phyloP scores from a whole-genome alignment of 495 filamentous ascomycete genomes.

The Penicillium lagena region DNA sequence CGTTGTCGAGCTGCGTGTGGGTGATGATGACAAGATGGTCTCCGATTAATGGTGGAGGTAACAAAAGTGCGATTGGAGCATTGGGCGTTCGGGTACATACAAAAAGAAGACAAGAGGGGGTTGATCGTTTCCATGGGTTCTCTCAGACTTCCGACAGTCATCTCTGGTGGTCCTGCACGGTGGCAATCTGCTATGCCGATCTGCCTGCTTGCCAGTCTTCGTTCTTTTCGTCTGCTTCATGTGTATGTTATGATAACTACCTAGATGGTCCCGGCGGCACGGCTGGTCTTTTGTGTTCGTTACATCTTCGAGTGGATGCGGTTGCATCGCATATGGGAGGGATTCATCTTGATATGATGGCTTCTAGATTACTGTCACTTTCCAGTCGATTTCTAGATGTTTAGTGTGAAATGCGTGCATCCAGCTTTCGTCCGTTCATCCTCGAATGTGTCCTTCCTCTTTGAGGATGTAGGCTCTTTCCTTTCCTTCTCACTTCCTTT shows the following conservation, averaged over 20 bases:
- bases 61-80: neutral
- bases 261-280: too few species aligned
- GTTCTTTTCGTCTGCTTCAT: neutral
- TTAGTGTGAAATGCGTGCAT: too few species aligned
- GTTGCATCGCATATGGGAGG: conserved; percentile 5
- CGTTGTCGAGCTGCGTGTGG: conserved; percentile 39
- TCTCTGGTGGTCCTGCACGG: too few species aligned
- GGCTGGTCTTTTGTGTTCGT: neutral
- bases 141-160: too few species aligned
- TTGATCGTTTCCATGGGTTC: neutral
- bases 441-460: too few species aligned
- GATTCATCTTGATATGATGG: neutral
- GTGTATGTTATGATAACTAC: too few species aligned
- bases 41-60: conserved; percentile 13
- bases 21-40: conserved; percentile 30
- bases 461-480: neutral
- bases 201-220: neutral
- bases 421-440: too few species aligned
- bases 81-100: neutral
- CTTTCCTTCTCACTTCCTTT: neutral
- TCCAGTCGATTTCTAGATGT: too few species aligned
- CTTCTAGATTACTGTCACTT: too few species aligned
- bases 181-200: too few species aligned
- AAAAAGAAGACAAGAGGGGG: neutral
- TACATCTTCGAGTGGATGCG: neutral